A percentile compares a stretch with the other conserved stretches of the same genome.
phyloP scores from a whole-genome alignment of 2,329 filamentous ascomycete genomes.

The Thielaviopsis ethacetica region DNA sequence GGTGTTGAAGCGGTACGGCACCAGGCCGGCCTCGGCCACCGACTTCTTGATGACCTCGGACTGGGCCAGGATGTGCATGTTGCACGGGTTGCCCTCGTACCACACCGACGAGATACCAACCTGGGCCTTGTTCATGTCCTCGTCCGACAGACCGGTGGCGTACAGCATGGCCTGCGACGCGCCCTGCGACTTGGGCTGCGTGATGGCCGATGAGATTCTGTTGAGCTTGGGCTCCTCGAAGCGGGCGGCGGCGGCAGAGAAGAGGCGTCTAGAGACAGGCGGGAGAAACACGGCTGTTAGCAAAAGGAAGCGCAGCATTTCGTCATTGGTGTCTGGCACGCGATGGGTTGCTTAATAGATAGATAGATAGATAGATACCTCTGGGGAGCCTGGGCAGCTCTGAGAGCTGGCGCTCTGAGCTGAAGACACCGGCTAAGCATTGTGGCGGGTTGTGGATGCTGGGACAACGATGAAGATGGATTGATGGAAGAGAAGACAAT shows the following conservation, averaged over 20 bases:
- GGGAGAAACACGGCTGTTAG: constrained; percentile 5
- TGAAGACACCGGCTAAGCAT: constrained; percentile 15
- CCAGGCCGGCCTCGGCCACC: constrained; percentile 53
- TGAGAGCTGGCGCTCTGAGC: constrained; percentile 15
- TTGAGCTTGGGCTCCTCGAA: constrained; percentile 45
- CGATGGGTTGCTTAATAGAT: no score
- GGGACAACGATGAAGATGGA: background rate
- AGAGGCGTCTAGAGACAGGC: constrained; percentile 25
- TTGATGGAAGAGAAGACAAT: background rate
- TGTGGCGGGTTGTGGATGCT: constrained; percentile 7
- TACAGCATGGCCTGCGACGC: constrained; percentile 99
- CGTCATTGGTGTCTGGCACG: background rate
- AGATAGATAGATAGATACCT: constrained; percentile 5
- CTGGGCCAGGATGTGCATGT: constrained; percentile 93
- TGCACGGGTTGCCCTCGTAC: constrained; percentile 97
- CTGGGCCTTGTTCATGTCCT: constrained; percentile 90
- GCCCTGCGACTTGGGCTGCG: constrained; percentile 93
- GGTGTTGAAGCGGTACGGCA: constrained; percentile 97
- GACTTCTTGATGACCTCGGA: constrained; percentile 55
- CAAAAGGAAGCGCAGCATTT: background rate
- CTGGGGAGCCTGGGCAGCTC: constrained; percentile 10
- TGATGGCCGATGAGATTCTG: constrained; percentile 69
- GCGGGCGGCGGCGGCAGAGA: constrained; percentile 33
- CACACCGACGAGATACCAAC: constrained; percentile 96
- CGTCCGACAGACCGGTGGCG: constrained; percentile 73